Evolutionary conservation across 495 filamentous ascomycete genomes (phyloP), one percentile per base, ranked within the genome.

Genomic region (Pyronema domesticum): DNA sequence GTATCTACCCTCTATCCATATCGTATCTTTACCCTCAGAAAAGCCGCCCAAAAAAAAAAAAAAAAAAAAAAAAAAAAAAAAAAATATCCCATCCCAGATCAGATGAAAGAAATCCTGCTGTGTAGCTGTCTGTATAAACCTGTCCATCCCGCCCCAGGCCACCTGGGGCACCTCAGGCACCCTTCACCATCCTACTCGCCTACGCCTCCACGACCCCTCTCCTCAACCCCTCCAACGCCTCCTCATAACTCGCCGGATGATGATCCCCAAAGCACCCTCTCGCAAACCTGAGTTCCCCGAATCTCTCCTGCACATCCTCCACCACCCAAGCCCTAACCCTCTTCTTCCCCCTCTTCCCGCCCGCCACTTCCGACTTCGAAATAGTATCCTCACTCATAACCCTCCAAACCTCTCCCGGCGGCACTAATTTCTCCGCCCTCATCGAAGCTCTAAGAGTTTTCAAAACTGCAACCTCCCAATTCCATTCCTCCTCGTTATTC

Each of bases 261-360:
- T 88, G 83, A 67, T 88, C 82, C 51, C 75, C 72, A 68, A 88
- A 70, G 81, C 85, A 85, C 35, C 80, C 77, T 36, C 75, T 76
- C 9, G 76, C 80, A 67, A 88, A 86, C 46, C 73, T 70, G 53
- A 87, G 69, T 65, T 87, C 82, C 40, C 79, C 72, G 68, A 87
- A 86, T 57, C 73, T 70, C 34, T 70, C 69, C 60, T 84, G 80
- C 55, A 85, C 81, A 45, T 82, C 76, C 46, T 79, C 67, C 15
- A 78, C 77, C 7, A 81, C 81, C 14, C 77, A 78, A 51, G 76
- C 66, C 7, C 64, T 65, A 35, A 39, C 71, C 60, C 48, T 55
- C 51, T 34, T 66, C 63, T 59, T 68, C 65, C n/a, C 66, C 58
- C 36, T 65, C 55, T 18, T 69, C 34, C 53, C 54, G 9, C 55